These are phyloP conservation scores for Borealophlyctis nickersoniae DNA, from an alignment of 192 early-diverging fungal species.

Conservation along the genomic window DNA sequence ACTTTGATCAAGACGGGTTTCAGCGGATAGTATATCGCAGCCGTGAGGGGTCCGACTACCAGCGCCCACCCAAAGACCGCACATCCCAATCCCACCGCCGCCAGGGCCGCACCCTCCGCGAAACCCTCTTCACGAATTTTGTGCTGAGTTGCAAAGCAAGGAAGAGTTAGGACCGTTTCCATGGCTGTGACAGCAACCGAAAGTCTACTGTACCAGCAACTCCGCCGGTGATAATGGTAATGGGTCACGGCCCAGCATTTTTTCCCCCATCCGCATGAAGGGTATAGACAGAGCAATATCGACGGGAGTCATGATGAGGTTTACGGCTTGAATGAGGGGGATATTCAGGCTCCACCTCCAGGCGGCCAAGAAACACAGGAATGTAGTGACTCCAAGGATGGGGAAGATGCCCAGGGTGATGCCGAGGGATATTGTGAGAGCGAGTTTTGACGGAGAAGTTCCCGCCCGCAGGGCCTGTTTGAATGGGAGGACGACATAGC, in stretches of 20 bases:
- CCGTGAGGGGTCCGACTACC: conserved; percentile 11
- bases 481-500: conserved; percentile 5
- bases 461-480: conserved; percentile 10
- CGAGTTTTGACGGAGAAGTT: conserved; percentile 16
- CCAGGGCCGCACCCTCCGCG: not conserved
- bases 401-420: conserved; percentile 25
- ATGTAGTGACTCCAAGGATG: conserved; percentile 17
- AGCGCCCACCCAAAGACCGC: conserved; percentile 28
- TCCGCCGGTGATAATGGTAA: conserved; percentile 17
- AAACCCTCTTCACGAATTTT: conserved; percentile 23
- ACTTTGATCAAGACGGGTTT: conserved; percentile 11
- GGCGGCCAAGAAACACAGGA: conserved; percentile 20
- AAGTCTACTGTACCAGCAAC: conserved; percentile 3
- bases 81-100: conserved; percentile 12
- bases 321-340: conserved; percentile 29
- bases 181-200: too few species aligned
- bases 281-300: conserved; percentile 22
- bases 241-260: conserved; percentile 8
- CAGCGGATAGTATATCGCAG: conserved; percentile 11
- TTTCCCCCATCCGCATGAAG: conserved; percentile 29
- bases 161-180: too few species aligned
- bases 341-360: conserved; percentile 20
- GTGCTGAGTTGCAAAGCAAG: too few species aligned
- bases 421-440: conserved; percentile 18
- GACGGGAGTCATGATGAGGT: conserved; percentile 23